Conservation (phyloP, 768 basidiomycete genomes). For the Scleroderma citrinum region DNA sequence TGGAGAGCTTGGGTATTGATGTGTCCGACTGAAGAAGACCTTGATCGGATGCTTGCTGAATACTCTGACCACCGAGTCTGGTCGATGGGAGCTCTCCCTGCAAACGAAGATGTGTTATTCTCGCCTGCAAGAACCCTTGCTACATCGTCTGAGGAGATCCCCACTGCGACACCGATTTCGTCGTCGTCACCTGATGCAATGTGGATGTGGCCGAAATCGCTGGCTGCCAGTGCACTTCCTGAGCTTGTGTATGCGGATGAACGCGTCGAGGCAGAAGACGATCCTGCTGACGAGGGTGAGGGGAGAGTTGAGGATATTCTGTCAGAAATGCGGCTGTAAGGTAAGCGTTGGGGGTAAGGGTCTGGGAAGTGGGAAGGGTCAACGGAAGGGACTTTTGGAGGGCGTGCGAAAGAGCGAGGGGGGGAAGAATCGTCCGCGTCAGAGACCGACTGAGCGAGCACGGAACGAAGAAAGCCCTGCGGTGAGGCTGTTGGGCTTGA, state of each 20-base stretch:
- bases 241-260: conserved; percentile 76
- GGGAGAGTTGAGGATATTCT: conserved; percentile 39
- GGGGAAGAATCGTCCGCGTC: conserved; percentile 34
- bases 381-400: conserved; percentile 39
- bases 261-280: conserved; percentile 65
- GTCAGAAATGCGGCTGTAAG: conserved; percentile 34
- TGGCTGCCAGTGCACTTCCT: conserved; percentile 53
- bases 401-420: conserved; percentile 35
- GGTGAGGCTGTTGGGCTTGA: conserved; percentile 17
- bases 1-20: conserved; percentile 35
- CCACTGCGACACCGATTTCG: conserved; percentile 44
- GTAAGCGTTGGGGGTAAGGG: conserved; percentile 59
- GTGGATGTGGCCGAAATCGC: conserved; percentile 61
- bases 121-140: conserved; percentile 57
- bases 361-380: conserved; percentile 70
- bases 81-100: conserved; percentile 52
- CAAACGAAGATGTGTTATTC: conserved; percentile 36
- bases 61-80: conserved; percentile 74
- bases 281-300: conserved; percentile 63
- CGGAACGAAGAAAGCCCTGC: conserved; percentile 27
- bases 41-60: conserved; percentile 56
- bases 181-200: conserved; percentile 59
- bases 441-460: conserved; percentile 34
- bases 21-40: conserved; percentile 62
- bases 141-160: conserved; percentile 62